Evolutionary conservation across 2,329 filamentous ascomycete species (phyloP).

Genomic region (Berkeleyomyces basicola): DNA sequence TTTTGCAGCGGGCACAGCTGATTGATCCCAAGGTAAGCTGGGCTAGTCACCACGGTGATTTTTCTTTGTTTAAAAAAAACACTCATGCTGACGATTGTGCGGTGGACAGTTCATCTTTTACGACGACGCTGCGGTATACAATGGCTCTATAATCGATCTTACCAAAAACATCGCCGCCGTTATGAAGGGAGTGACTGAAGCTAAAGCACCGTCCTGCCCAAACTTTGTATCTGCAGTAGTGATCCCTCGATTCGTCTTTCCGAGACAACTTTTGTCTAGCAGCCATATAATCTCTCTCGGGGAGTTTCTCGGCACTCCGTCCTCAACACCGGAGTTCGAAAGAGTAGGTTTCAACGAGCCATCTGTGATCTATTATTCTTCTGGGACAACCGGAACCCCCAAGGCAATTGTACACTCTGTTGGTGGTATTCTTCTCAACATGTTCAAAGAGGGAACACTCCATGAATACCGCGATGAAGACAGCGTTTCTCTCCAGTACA

Average conservation of each 20-base stretch:
- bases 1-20: conserved; percentile 59
- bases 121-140: conserved; percentile 66
- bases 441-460: conserved; percentile 40
- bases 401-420: conserved; percentile 74
- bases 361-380: conserved; percentile 62
- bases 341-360: conserved; percentile 56
- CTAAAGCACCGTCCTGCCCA: conserved; percentile 37
- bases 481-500: conserved; percentile 36
- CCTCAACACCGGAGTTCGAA: conserved; percentile 16
- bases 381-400: conserved; percentile 66
- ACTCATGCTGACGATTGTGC: too few relatives aligned
- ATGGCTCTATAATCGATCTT: conserved; percentile 58
- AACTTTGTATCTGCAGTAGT: conserved; percentile 49
- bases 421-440: conserved; percentile 42
- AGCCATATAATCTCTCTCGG: conserved; percentile 29
- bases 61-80: conserved; percentile 16
- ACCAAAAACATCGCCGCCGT: conserved; percentile 54
- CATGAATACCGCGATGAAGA: conserved; percentile 27
- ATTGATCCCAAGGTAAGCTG: conserved; percentile 42
- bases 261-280: conserved; percentile 41
- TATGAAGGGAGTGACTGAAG: conserved; percentile 45
- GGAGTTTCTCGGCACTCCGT: conserved; percentile 24
- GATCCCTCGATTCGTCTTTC: conserved; percentile 46
- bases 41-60: conserved; percentile 20
- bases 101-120: conserved; percentile 49